Base-by-base conservation (phyloP, 2,329 filamentous ascomycete species). In the Coniochaeta sp. region DNA sequence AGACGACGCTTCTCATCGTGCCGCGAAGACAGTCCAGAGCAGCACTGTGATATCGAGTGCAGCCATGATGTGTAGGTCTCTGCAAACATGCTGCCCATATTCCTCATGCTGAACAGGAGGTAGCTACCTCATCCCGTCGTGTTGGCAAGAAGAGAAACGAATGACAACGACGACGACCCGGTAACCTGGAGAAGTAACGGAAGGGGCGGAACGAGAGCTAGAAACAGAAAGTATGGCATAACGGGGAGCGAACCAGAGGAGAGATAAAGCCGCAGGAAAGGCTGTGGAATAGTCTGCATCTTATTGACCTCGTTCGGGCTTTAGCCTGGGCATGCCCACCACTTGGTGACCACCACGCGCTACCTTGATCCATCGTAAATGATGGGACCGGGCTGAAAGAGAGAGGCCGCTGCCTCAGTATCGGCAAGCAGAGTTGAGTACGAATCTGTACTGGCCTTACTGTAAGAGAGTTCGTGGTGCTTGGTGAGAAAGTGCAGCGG, bases 1-100 rank as follows among this genome's bases (percentile, higher is more conserved):
- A 51, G 60, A 58, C 56, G 58, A 61, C 52, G 58, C 64, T 68
- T 70, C 57, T 72, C 67, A 54, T 70, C 66, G 48, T 66, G 56
- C 52, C 66, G 66, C 59, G 67, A 67, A 52, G 65, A 60, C 55
- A 53, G 20, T 55, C 71, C 68, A 56, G 63, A 61, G 61, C 75
- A 78, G 61, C 76, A 78, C 52, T 68, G 65, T 52, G 68, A 65
- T 56, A 78, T 56, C 53, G 69, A 71, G 56, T 69, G 67, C 54
- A 78, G 67, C 73, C 75, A 79, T 55, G 74, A 74, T 54, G 68
- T 60, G 61, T 69, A 71, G 45, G 67, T 64, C 61, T 69, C 68
- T 62, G 64, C 61, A 56, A 73, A 63, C 60, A 73, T 69, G 61
- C 66, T 67, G 65, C 65, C 68, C 51, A 55, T 51, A 32, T 51